Evolutionary conservation across 1,284 basidiomycete genomes (phyloP).

Genomic region (Ceratobasidium sp.): DNA sequence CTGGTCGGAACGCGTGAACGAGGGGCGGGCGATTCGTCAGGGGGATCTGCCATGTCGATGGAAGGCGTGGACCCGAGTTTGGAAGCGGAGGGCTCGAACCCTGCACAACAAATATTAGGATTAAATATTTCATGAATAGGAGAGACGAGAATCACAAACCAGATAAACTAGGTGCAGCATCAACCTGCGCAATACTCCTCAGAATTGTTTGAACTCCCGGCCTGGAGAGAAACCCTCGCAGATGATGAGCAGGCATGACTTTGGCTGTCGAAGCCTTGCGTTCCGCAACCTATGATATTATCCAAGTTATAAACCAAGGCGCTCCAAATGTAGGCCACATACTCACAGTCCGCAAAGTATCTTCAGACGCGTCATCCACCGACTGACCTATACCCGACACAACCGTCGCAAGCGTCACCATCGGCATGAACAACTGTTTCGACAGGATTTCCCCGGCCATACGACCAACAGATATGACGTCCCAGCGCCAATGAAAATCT

Average conservation of each 20-base stretch:
- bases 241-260: slow-evolving; percentile 39
- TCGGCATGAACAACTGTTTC: slow-evolving; percentile 33
- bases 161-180: slow-evolving; percentile 24
- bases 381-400: slow-evolving; percentile 11
- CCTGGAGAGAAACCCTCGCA: slow-evolving; percentile 30
- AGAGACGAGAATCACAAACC: background rate
- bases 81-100: background rate
- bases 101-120: background rate
- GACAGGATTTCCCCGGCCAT: slow-evolving; percentile 23
- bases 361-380: slow-evolving; percentile 24
- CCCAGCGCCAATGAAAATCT: slow-evolving; percentile 44
- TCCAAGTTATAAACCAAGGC: background rate
- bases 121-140: background rate
- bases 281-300: slow-evolving; percentile 10
- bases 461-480: slow-evolving; percentile 33
- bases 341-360: slow-evolving; percentile 20
- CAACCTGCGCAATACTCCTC: slow-evolving; percentile 36
- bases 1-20: background rate
- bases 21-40: background rate
- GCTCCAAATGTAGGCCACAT: background rate
- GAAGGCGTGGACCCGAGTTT: slow-evolving; percentile 25
- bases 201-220: slow-evolving; percentile 12
- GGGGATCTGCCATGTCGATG: slow-evolving; percentile 24
- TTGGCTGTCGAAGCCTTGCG: slow-evolving; percentile 37
- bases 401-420: slow-evolving; percentile 34